Conservation (phyloP, 495 filamentous ascomycete genomes). For the Neurospora sp. region DNA sequence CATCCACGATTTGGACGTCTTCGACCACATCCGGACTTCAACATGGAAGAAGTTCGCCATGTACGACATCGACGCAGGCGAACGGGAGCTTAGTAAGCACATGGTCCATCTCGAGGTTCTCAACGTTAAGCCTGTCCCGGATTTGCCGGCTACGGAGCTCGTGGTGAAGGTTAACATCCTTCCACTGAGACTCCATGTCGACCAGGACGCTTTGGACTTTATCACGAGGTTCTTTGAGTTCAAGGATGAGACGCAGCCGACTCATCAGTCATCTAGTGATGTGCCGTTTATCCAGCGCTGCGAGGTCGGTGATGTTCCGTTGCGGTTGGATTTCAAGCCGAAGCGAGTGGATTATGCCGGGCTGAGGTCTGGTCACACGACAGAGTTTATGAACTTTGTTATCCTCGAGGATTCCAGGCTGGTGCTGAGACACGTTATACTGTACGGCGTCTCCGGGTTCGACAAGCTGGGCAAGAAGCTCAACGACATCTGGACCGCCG, state of each 20-base stretch:
- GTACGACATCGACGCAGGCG: conserved; percentile 77
- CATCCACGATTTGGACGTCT: conserved; percentile 75
- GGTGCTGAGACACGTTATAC: conserved; percentile 75
- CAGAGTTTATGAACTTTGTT: conserved; percentile 98
- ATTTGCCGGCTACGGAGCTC: conserved; percentile 80
- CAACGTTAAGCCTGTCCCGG: conserved; percentile 74
- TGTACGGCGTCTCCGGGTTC: conserved; percentile 86
- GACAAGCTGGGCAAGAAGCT: conserved; percentile 77
- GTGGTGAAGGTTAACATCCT: conserved; percentile 77
- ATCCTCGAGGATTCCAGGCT: conserved; percentile 84
- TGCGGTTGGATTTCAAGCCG: conserved; percentile 94
- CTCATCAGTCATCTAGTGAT: conserved; percentile 48
- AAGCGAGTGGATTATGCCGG: conserved; percentile 92
- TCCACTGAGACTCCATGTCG: conserved; percentile 85
- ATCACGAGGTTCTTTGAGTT: conserved; percentile 97
- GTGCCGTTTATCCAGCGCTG: conserved; percentile 83
- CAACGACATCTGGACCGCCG: conserved; percentile 96
- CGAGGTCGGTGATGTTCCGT: conserved; percentile 70
- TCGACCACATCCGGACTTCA: conserved; percentile 88
- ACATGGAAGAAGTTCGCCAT: conserved; percentile 98
- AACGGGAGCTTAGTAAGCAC: conserved; percentile 69
- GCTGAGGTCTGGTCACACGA: conserved; percentile 93
- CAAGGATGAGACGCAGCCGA: conserved; percentile 61
- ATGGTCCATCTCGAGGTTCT: conserved; percentile 87
- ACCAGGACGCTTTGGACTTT: conserved; percentile 97